These are phyloP conservation scores for Candida germanica DNA, from an alignment of 805 yeast genomes.

Conservation along the genomic window DNA sequence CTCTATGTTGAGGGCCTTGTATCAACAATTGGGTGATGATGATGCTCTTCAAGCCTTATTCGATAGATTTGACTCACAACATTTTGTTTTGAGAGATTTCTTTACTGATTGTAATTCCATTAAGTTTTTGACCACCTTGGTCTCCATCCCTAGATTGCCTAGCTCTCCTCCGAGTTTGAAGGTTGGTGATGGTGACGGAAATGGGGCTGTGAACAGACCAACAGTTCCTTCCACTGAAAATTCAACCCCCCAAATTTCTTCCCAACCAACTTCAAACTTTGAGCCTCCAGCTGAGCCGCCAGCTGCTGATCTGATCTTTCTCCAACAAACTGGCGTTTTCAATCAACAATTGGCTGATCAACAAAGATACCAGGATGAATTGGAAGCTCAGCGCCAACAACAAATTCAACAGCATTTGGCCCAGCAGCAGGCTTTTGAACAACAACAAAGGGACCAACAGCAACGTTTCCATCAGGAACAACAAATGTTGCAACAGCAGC, in stretches of 20 bases:
- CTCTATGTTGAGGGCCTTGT: constrained; percentile 88
- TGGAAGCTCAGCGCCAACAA: constrained; percentile 59
- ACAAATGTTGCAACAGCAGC: constrained; percentile 62
- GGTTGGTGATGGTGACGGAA: constrained; percentile 27
- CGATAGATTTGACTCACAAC: constrained; percentile 69
- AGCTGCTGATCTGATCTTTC: constrained; percentile 31
- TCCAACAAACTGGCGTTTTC: constrained; percentile 56
- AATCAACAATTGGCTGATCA: constrained; percentile 59
- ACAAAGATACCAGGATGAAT: constrained; percentile 55
- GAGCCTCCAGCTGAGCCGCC: constrained; percentile 36
- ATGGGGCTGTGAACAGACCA: constrained; percentile 30
- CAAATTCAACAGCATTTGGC: constrained; percentile 67
- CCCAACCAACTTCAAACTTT: constrained; percentile 38
- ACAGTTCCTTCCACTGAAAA: constrained; percentile 16
- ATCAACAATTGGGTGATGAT: constrained; percentile 65
- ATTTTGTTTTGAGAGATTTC: constrained; percentile 70
- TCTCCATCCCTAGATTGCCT: constrained; percentile 71
- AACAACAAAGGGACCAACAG: constrained; percentile 69
- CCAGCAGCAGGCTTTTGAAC: constrained; percentile 71
- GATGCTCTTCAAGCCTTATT: constrained; percentile 76
- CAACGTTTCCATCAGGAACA: constrained; percentile 69
- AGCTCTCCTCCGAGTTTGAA: constrained; percentile 58
- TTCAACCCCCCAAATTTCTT: constrained; percentile 39
- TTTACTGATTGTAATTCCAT: constrained; percentile 88
- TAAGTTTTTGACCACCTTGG: constrained; percentile 73